Base-by-base conservation (phyloP, 1,284 basidiomycete genomes). In the Ustilago hordei region DNA sequence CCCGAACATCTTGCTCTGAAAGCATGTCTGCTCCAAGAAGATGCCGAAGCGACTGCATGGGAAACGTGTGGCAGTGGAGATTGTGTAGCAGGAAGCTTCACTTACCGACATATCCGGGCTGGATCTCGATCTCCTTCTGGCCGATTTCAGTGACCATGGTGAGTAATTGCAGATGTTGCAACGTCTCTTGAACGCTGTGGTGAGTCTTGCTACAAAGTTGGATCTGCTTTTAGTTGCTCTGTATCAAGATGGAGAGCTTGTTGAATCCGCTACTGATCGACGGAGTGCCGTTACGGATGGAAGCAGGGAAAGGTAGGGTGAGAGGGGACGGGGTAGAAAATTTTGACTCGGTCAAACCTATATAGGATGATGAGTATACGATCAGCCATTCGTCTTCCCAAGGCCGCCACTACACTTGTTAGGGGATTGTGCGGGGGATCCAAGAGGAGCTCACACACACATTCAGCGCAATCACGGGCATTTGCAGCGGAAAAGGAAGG, bases 21-120 rank as follows among this genome's bases (percentile, higher is more conserved):
- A 38, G 13, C 13, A 38, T 38, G 36, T 38, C 41, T 45, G 41
- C 41, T 45, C 13, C 41, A 45, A 17, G 15, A 45, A 11, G 38
- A 17, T 39, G 38, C 38, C 23, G 23, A 28, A 28, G 23, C 23
- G 23, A 38, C 36, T 38, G 13, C 36, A 13, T 13, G 36, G 36
- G 36, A 38, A 38, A 28, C 3, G 3, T 38, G 5, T 13, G 36
- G 36, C 8, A 38, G 36, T 9, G 36, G 36, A 38, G 36, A 38
- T 45, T 19, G n/a, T 9, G 9, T n/a, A 43, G 36, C 8, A 23
- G 45, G 7, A 31, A 28, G 17, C 23, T 34, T 12, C 47, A 77
- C 75, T 69, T 50, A 78, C 75, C 75, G 34, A 78, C 75, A 66
- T 78, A 78, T 8, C 75, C 75, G 39, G 69, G 68, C 68, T 71